phyloP scores from a whole-genome alignment of 768 basidiomycete species.

The Mycena crocata region DNA sequence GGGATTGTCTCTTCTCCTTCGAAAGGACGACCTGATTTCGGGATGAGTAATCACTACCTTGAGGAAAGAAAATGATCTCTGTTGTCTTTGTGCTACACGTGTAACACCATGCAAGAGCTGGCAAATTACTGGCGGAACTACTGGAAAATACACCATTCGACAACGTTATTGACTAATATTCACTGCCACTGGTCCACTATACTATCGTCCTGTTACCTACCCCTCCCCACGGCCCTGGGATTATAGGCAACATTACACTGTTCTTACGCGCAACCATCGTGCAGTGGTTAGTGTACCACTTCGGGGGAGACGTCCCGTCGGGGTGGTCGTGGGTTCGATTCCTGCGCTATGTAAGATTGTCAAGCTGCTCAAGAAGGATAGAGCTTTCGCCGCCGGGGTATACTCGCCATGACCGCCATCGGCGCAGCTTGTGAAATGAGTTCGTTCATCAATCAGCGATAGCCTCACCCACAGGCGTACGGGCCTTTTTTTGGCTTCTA shows the following conservation, averaged over 20 bases:
- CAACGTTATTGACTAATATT: too few relatives aligned
- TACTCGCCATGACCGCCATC: not conserved
- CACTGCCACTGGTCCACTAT: too few relatives aligned
- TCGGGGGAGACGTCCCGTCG: not conserved
- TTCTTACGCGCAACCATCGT: not conserved
- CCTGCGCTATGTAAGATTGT: not conserved
- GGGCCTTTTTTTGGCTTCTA: too few relatives aligned
- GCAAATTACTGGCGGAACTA: too few relatives aligned
- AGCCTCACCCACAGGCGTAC: too few relatives aligned
- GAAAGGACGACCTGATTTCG: not conserved
- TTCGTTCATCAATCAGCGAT: not conserved
- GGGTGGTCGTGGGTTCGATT: not conserved
- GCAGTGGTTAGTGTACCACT: not conserved
- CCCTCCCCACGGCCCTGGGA: not conserved
- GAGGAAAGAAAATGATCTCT: not conserved
- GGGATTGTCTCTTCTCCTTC: not conserved
- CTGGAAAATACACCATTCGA: too few relatives aligned
- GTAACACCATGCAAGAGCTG: too few relatives aligned
- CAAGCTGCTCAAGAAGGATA: not conserved
- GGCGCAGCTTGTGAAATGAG: not conserved
- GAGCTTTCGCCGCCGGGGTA: not conserved
- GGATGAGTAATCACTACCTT: not conserved
- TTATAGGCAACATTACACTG: not conserved
- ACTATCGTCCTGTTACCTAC: too few relatives aligned
- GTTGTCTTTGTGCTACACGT: too few relatives aligned